Base-by-base conservation (phyloP, 192 early-diverging fungal genomes). In the Coemansia sp. region DNA sequence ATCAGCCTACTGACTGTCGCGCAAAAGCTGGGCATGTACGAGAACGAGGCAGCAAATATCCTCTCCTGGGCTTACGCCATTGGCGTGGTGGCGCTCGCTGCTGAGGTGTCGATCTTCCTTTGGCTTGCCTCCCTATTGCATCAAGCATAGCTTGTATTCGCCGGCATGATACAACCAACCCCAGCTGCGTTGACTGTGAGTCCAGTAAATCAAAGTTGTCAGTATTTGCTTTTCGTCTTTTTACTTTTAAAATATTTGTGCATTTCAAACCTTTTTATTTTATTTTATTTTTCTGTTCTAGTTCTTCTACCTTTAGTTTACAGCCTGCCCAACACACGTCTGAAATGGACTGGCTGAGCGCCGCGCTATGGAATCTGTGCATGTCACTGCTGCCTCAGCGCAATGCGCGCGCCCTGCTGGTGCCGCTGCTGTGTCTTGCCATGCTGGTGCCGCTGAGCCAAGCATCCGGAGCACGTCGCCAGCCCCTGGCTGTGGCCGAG, bases 1-100 rank as follows among this genome's bases (percentile, higher is more conserved):
- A 80, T 91, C 68, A 91, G 89, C 41, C 83, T 91, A 44, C 79
- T 88, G 9, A 89, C 90, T 33, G 85, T 91, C n/a, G 86, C 87
- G 47, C 88, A 90, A 63, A 85, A 86, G 46, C 78, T 88, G 60
- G 88, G 86, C 2, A 74, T 87, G 70, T 93, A 87, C 71, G 89
- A 93, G 71, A 74, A 79, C n/a, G 87, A 90, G 68, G 86, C 90
- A 74, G 85, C 88, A 7, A 79, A 67, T 5, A 79, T 92, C 7
- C 68, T 92, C 36, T 89, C 90, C 65, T 89, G 79, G 79, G 84
- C 87, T 22, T 92, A 92, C 57, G 84, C 67, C 13, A 36, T 66
- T 12, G 83, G 74, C 54, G 61, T 78, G 1, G 49, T 77, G 13
- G 74, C 71, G 31, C 54, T 85, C 24, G 64, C 75, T 7, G 36